Conservation (phyloP, 2,329 filamentous ascomycete species). For the Ascocoryne sarcoides region DNA sequence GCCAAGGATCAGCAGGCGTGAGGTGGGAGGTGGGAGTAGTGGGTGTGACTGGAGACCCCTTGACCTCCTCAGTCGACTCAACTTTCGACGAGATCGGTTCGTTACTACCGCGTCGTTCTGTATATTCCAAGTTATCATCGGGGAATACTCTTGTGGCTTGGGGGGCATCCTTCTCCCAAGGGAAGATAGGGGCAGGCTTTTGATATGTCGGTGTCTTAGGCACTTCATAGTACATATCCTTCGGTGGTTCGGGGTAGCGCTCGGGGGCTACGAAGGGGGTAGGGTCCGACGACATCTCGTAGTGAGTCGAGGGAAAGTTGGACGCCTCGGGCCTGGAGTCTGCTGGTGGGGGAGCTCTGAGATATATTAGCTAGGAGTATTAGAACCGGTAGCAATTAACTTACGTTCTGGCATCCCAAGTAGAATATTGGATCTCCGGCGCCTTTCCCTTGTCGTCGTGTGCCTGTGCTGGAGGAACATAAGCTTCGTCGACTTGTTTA, state of each 20-base stretch:
- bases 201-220: conserved; percentile 54
- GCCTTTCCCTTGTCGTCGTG: conserved; percentile 2
- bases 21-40: conserved; percentile 39
- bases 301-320: conserved; percentile 71
- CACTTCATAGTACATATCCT: conserved; percentile 81
- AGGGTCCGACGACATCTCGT: conserved; percentile 73
- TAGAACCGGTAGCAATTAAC: conserved; percentile 25
- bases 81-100: conserved; percentile 31
- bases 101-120: conserved; percentile 24
- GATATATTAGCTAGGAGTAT: conserved; percentile 8
- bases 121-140: conserved; percentile 37
- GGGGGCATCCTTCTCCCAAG: conserved; percentile 70
- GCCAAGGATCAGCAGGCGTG: conserved; percentile 55
- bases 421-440: conserved; percentile 17
- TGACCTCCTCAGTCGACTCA: conserved; percentile 30
- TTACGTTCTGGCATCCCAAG: conserved; percentile 42
- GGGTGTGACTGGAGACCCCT: conserved; percentile 33
- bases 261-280: conserved; percentile 68
- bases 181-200: conserved; percentile 66
- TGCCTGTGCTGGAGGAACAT: conserved; percentile 11
- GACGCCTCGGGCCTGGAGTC: conserved; percentile 75
- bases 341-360: conserved; percentile 43
- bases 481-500: conserved; percentile 20
- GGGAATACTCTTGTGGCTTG: conserved; percentile 57
- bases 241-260: conserved; percentile 74